A percentile compares a stretch with the other conserved stretches of the same genome.
Evolutionary conservation across 805 yeast genomes (phyloP).

Genomic region (Yamadazyma endophytica): DNA sequence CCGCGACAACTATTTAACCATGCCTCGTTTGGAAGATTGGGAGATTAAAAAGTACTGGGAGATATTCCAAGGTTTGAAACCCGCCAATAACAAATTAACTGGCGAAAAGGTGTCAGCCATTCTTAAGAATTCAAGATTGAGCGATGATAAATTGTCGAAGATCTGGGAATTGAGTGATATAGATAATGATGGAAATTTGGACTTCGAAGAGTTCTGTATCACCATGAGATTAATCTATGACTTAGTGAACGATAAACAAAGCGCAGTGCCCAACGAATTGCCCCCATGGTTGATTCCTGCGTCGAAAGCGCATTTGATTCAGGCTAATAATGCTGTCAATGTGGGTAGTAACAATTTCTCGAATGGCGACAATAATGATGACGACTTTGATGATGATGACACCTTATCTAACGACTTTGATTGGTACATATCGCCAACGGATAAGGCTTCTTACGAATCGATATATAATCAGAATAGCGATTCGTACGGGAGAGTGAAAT

Average conservation of each 20-base stretch:
- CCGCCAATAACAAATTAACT: conserved; percentile 70
- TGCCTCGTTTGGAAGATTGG: conserved; percentile 85
- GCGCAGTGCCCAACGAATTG: conserved; percentile 59
- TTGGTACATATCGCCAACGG: conserved; percentile 95
- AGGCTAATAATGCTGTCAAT: conserved; percentile 72
- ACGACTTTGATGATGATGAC: conserved; percentile 59
- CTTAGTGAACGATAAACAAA: conserved; percentile 65
- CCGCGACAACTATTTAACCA: no score
- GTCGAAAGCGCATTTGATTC: conserved; percentile 77
- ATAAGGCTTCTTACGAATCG: conserved; percentile 71
- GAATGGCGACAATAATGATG: conserved; percentile 34
- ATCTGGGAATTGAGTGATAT: conserved; percentile 93
- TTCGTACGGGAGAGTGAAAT: conserved; percentile 72
- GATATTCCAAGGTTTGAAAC: conserved; percentile 85
- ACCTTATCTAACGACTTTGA: conserved; percentile 68
- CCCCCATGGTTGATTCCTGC: conserved; percentile 95
- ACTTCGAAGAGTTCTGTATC: conserved; percentile 96
- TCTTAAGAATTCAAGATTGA: conserved; percentile 81
- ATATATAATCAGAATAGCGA: conserved; percentile 75
- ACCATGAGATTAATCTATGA: conserved; percentile 96
- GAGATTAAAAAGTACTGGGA: conserved; percentile 98
- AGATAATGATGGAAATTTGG: conserved; percentile 86
- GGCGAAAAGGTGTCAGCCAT: conserved; percentile 86
- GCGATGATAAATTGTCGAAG: conserved; percentile 69
- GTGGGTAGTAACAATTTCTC: conserved; percentile 15